These are phyloP conservation scores for Crithidia brevicula DNA, from an alignment of 208 protist species.

Conservation along the genomic window DNA sequence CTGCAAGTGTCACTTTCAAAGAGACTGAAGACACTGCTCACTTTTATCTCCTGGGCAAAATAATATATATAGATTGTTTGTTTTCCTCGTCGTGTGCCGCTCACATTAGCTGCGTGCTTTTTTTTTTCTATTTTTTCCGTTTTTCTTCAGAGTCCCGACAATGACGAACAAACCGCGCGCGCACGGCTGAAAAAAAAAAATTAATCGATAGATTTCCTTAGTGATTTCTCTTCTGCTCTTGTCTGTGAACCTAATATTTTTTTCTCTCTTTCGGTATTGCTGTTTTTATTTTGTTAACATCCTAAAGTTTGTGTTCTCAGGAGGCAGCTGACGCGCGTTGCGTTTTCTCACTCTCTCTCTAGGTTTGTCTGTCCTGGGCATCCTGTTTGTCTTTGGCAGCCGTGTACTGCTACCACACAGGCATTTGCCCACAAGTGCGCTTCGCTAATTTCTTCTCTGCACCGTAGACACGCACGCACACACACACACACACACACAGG, in stretches of 20 bases:
- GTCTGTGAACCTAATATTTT: neutral
- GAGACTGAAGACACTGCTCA: no score
- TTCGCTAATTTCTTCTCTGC: neutral
- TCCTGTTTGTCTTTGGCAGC: no score
- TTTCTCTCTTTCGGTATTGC: neutral
- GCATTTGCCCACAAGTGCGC: neutral
- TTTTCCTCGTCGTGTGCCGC: neutral
- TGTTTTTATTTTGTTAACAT: neutral
- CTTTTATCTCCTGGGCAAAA: no score
- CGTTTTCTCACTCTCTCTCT: neutral
- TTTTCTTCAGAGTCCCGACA: neutral
- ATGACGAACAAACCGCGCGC: neutral
- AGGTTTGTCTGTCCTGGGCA: no score
- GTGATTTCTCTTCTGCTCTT: neutral
- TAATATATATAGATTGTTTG: no score
- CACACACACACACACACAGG: neutral
- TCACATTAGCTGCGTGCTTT: neutral
- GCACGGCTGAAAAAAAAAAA: constrained; percentile 16
- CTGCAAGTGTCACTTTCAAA: no score
- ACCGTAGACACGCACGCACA: neutral
- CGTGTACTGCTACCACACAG: no score
- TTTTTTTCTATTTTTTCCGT: neutral
- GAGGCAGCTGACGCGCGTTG: neutral
- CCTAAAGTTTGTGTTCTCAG: neutral
- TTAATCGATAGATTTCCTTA: neutral